Conservation (phyloP, 345 rosid species). For the Populus tremula region DNA sequence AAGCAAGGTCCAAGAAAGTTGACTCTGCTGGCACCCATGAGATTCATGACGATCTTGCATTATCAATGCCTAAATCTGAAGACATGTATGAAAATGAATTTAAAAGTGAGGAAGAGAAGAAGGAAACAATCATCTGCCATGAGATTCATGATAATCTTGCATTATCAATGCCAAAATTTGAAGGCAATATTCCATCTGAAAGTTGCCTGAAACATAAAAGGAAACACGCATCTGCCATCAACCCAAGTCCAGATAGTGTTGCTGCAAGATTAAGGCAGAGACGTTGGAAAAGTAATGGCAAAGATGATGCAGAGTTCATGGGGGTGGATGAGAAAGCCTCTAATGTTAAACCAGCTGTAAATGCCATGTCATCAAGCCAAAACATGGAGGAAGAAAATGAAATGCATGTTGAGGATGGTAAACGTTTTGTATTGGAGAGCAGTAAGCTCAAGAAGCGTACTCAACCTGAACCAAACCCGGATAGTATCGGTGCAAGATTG, state of each 20-base stretch:
- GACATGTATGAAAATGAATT: neutral
- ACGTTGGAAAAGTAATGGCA: slow-evolving; percentile 17
- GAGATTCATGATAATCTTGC: neutral
- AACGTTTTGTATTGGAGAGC: neutral
- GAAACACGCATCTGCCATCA: slow-evolving; percentile 18
- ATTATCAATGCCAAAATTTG: neutral
- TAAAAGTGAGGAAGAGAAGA: slow-evolving; percentile 20
- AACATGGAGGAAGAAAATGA: slow-evolving; percentile 1
- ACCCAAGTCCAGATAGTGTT: slow-evolving; percentile 37
- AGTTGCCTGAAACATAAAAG: slow-evolving; percentile 12
- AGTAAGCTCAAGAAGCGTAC: neutral
- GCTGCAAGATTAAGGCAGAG: slow-evolving; percentile 51
- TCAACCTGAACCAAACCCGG: slow-evolving; percentile 28
- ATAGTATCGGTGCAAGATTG: slow-evolving; percentile 49
- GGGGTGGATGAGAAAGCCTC: neutral
- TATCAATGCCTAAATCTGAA: neutral
- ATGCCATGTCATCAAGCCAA: neutral
- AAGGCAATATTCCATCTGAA: neutral
- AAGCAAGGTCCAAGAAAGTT: slow-evolving; percentile 6
- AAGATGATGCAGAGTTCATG: neutral
- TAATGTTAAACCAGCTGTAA: neutral
- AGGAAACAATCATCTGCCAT: neutral
- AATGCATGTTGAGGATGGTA: neutral
- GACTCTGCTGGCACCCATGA: slow-evolving; percentile 8
- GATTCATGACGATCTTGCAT: neutral